Conservation (phyloP, 2,329 filamentous ascomycete species). For the Chrysoporthe deuterocubensis region DNA sequence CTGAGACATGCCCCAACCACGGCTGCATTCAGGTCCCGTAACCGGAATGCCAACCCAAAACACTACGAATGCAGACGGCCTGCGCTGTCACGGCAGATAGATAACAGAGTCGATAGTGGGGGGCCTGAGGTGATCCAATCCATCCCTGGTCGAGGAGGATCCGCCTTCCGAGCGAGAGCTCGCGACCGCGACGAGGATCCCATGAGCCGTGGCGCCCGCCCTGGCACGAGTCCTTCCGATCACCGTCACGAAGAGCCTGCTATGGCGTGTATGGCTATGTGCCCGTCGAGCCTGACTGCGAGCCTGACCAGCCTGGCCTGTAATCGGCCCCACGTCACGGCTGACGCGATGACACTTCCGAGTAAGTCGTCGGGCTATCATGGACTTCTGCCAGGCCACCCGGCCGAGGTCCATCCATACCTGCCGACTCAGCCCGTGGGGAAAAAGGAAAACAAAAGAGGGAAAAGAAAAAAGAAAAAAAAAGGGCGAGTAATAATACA, state of each 20-base stretch:
- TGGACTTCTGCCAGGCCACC: background rate
- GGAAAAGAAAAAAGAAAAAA: background rate
- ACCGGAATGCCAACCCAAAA: background rate
- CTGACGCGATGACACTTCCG: background rate
- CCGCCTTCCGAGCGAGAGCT: no score
- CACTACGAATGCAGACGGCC: background rate
- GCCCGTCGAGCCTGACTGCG: background rate
- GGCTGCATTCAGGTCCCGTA: background rate
- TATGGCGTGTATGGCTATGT: no score
- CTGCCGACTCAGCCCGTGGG: no score
- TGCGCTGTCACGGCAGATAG: background rate
- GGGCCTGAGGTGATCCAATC: no score
- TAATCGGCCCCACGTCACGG: constrained; percentile 1
- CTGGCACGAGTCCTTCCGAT: no score
- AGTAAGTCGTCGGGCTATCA: background rate
- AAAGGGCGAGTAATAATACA: background rate
- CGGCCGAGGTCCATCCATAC: background rate
- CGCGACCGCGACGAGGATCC: no score
- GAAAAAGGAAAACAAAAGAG: no score
- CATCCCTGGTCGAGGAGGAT: no score
- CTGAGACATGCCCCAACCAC: background rate
- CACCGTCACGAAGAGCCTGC: no score
- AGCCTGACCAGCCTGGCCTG: background rate
- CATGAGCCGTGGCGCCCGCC: no score
- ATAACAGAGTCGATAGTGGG: background rate